Conservation (phyloP, 2,329 filamentous ascomycete species). For the Hymenoscyphus fructigenus region DNA sequence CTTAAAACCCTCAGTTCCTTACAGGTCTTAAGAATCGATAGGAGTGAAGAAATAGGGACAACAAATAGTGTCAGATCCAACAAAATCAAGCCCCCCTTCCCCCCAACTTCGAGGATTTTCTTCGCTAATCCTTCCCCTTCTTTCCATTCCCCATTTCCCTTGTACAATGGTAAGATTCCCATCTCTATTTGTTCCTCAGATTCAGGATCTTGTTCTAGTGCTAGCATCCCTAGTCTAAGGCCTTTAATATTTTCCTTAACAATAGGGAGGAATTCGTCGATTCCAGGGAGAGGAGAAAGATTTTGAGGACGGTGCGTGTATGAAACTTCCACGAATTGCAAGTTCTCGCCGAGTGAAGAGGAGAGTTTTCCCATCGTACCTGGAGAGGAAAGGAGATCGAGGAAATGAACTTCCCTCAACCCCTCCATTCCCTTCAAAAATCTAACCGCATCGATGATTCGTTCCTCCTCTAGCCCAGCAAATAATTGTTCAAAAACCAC, state of each 20-base stretch:
- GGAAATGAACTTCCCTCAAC: slow-evolving; percentile 41
- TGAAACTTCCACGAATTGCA: slow-evolving; percentile 47
- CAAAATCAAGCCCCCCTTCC: slow-evolving; percentile 7
- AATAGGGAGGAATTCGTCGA: slow-evolving; percentile 20
- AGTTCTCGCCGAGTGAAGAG: slow-evolving; percentile 26
- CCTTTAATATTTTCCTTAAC: slow-evolving; percentile 21
- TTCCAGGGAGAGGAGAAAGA: neutral
- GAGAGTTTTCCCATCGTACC: slow-evolving; percentile 41
- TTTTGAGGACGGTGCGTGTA: slow-evolving; percentile 42
- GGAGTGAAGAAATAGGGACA: slow-evolving; percentile 37
- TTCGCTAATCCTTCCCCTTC: slow-evolving; percentile 17
- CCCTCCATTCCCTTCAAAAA: slow-evolving; percentile 42
- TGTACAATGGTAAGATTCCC: too few relatives aligned
- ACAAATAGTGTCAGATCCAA: slow-evolving; percentile 44
- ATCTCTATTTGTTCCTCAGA: slow-evolving; percentile 4
- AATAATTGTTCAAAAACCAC: slow-evolving; percentile 48
- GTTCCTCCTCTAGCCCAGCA: slow-evolving; percentile 41
- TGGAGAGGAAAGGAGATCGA: slow-evolving; percentile 46
- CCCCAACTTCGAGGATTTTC: too few relatives aligned
- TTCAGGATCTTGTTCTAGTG: slow-evolving; percentile 17
- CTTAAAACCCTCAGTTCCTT: slow-evolving; percentile 41
- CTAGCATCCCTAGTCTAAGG: slow-evolving; percentile 21
- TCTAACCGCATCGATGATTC: slow-evolving; percentile 40
- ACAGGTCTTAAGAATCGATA: slow-evolving; percentile 38
- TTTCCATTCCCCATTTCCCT: slow-evolving; percentile 25